Evolutionary conservation across 441 rosid species (phyloP), one percentile per base, ranked within the genome.

Genomic region (Adansonia grandidieri): DNA sequence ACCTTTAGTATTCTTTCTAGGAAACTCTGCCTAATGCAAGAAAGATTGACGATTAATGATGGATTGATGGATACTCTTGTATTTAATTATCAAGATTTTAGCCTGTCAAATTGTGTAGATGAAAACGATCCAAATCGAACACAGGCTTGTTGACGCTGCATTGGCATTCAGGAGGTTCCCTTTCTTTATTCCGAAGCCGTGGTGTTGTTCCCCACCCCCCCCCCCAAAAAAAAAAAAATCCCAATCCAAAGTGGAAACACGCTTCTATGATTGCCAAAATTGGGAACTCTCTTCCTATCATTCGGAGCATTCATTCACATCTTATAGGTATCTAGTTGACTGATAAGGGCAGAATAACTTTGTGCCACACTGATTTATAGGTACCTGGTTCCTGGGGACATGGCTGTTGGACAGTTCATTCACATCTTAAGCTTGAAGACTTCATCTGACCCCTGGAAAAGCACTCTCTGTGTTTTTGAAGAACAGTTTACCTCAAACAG

Each of bases 381-480:
- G 85, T 93, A 85, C 80, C 88, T 93, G 76, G 93, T 93, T 82
- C 97, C 97, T 68, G 81, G 97, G 45, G 96, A 91, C 74, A 93
- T 92, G 96, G 90, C 94, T 1, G 88, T 95, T 15, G 98, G 98
- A 76, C 97, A 95, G 70, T 95, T 92, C 86, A 92, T 91, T 68
- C 93, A 93, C 86, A 80, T 95, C 8, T 80, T 95, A 76, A 86
- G 92, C 83, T 80, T 77, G 72, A 88, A 32, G 98, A 82, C 88
- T 93, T 78, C 91, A 79, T 2, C 72, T 95, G 82, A 40, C 92
- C 58, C 91, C 95, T 5, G 94, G 96, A 51, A 91, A 89, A 81
- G 96, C 98, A 54, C 89, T 91, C 14, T 91, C 91, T 77, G 91
- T 95, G 65, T 95, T 95, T 66, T 93, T 95, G 2, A 83, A 92